Base-by-base conservation (phyloP, 495 filamentous ascomycete species). In the Lichenothelia convexa region DNA sequence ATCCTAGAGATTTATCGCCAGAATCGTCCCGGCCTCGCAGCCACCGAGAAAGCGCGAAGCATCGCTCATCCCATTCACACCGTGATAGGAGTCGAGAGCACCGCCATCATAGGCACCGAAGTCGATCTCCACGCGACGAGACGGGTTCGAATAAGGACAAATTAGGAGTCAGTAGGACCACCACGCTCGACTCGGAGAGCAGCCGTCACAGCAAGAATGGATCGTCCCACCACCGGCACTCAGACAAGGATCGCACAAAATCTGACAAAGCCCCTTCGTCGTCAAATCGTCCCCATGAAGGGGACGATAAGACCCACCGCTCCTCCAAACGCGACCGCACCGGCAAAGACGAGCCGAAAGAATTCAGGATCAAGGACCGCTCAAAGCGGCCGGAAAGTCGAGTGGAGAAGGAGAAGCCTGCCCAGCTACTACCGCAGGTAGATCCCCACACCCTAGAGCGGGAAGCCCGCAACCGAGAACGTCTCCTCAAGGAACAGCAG, bases 381-480 rank as follows among this genome's bases (percentile, higher is more conserved):
- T 50, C 55, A n/a, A n/a, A n/a, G n/a, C n/a, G n/a, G n/a, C n/a
- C n/a, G n/a, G n/a, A n/a, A n/a, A n/a, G n/a, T n/a, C n/a, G n/a
- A n/a, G n/a, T n/a, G n/a, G n/a, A n/a, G n/a, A n/a, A n/a, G n/a
- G n/a, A n/a, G n/a, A n/a, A n/a, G n/a, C n/a, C n/a, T n/a, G n/a
- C 39, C n/a, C 9, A 39, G 8, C 35, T 27, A 38, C 23, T 21
- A 5, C 38, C 41, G 18, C 18, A 21, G 8, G 20, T 40, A 9
- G 78, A 93, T 49, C 72, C 75, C 0, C 75, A 86, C 46, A 76
- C 78, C 0, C 58, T 76, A 1, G 83, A 87, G 48, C 74, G 83
- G 12, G 78, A 83, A 50, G 73, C 73, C 9, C 65, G 79, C 11
- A 75, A 84, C 40, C 64, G 78, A 8, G 83, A 87, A 50, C 65